Evolutionary conservation across 192 early-diverging fungal species (phyloP), one percentile per base, ranked within the genome.

Genomic region (Coemansia sp.): DNA sequence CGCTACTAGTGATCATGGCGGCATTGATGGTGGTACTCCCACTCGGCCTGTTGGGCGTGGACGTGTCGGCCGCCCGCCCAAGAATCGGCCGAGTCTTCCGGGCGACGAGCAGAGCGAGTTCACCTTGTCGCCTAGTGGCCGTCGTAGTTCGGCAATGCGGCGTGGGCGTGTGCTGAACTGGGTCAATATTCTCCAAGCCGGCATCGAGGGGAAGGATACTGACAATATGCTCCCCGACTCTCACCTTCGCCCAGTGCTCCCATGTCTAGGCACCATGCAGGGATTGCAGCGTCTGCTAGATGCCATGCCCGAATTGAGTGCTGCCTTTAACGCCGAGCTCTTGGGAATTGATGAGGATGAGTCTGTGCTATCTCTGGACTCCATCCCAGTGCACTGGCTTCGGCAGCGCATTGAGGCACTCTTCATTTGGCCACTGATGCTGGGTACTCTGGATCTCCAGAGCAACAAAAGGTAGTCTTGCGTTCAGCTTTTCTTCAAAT

Each of bases 81-180:
- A 35, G 35, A 24, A 6, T 39, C 34, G 59, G 34, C 21, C 40
- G 18, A 34, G 28, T 28, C 48, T 51, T 14, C 48, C 48, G 23
- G 20, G 37, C 5, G 40, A 24, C 7, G 55, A 33, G n/a, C 31
- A 48, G 57, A n/a, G 10, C 38, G 24, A 28, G 42, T 38, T 10
- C 5, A 24, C 14, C 26, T 18, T 39, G 50, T 50, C 59, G 20
- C 46, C 56, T 5, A 58, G 60, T 9, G 51, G 16, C 34, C 69
- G 60, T 18, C 60, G 73, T 10, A 35, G 53, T 2, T 58, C 67
- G 9, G 24, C 51, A 35, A 58, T 65, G 42, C 79, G 79, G 20
- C 73, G 79, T 11, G 74, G 74, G n/a, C 79, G 79, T n/a, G 70
- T 59, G 55, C 70, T 76, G 33, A 82, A 82, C 67, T 82, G 79